Percentiles rank a stretch among this genome's conserved stretches.
Conservation (phyloP, 2,329 filamentous ascomycete genomes). For the Penicillium crustosum region DNA sequence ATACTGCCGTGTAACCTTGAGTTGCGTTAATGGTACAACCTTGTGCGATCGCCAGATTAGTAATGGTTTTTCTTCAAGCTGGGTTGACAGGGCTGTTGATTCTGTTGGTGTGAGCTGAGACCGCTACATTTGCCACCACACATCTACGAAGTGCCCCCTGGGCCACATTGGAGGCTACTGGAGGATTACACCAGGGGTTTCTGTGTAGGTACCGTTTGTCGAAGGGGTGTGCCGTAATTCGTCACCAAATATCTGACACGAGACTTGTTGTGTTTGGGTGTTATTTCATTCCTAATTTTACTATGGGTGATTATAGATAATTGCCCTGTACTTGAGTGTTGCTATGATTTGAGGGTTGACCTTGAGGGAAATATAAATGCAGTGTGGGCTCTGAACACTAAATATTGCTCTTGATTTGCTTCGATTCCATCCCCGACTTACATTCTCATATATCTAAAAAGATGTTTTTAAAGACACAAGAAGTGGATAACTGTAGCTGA, state of each 20-base stretch:
- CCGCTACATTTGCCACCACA: neutral
- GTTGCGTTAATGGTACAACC: neutral
- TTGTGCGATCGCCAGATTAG: neutral
- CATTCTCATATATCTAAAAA: neutral
- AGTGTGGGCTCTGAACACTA: neutral
- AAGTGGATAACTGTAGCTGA: neutral
- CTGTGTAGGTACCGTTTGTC: neutral
- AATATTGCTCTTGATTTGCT: neutral
- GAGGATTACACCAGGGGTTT: neutral
- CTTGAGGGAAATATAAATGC: neutral
- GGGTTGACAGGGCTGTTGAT: neutral
- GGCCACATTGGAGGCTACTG: neutral
- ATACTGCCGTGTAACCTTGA: neutral
- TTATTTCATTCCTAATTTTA: neutral
- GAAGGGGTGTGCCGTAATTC: neutral
- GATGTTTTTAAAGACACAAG: no score
- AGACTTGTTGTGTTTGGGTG: neutral
- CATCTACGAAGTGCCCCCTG: constrained; percentile 4
- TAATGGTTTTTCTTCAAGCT: neutral
- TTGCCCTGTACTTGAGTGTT: neutral
- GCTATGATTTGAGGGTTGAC: no score
- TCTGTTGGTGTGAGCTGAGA: neutral
- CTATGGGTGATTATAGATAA: neutral
- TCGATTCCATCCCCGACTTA: neutral
- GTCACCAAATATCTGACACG: neutral